phyloP scores from a whole-genome alignment of 2,329 filamentous ascomycete species.

The Neonectria sp. region DNA sequence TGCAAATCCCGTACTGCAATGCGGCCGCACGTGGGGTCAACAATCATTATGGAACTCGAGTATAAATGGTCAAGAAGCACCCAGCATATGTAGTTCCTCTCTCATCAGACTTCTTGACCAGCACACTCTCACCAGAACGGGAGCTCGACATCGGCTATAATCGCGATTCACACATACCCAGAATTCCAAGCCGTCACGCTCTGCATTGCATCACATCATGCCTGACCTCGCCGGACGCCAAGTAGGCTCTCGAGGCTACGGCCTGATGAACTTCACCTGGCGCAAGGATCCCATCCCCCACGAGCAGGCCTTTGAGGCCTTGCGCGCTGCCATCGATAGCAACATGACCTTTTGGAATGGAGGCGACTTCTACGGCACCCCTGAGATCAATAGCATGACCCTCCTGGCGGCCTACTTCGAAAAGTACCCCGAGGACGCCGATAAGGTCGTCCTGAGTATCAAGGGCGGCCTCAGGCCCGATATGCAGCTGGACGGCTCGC shows the following conservation, averaged over 20 bases:
- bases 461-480: constrained; percentile 66
- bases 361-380: constrained; percentile 60
- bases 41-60: background rate
- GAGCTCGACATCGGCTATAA: background rate
- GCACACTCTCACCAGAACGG: background rate
- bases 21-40: background rate
- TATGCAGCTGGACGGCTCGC: constrained; percentile 52
- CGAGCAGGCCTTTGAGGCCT: constrained; percentile 14
- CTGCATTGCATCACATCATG: constrained; percentile 1
- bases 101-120: background rate
- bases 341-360: constrained; percentile 37
- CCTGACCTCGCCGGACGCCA: background rate
- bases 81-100: background rate
- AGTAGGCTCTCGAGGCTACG: background rate
- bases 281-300: constrained; percentile 7
- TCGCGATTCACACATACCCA: background rate
- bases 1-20: background rate
- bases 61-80: background rate
- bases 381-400: constrained; percentile 65
- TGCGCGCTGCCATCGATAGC: constrained; percentile 33
- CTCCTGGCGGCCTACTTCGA: constrained; percentile 64
- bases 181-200: background rate
- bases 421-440: constrained; percentile 68
- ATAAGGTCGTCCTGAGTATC: constrained; percentile 68
- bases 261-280: constrained; percentile 5